Conservation (phyloP, 305 asterid species). For the Plantago coronopus region DNA sequence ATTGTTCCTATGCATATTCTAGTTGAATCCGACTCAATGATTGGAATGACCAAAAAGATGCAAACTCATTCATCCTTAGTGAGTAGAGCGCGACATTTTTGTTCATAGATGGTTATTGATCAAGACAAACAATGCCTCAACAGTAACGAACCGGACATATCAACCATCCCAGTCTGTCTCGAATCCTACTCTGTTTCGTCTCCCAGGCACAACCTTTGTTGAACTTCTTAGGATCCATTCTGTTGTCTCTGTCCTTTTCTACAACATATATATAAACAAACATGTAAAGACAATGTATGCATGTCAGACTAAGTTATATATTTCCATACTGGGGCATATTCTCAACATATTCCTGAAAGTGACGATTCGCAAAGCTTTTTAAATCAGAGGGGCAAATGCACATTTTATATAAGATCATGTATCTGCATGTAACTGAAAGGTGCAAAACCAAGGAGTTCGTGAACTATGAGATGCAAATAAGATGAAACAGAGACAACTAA, state of each 20-base stretch:
- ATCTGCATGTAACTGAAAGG: slow-evolving; percentile 26
- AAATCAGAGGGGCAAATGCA: slow-evolving; percentile 10
- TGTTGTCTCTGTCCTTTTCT: slow-evolving; percentile 26
- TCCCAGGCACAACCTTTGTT: not conserved
- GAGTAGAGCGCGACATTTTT: not conserved
- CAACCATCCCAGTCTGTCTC: not conserved
- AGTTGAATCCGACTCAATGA: not conserved
- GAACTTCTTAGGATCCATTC: slow-evolving; percentile 19
- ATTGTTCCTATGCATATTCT: not conserved
- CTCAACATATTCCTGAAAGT: slow-evolving; percentile 42
- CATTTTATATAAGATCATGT: slow-evolving; percentile 12
- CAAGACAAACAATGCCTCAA: not conserved
- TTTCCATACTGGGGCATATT: slow-evolving; percentile 34
- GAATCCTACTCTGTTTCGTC: slow-evolving; percentile 3
- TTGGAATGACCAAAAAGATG: slow-evolving; percentile 1
- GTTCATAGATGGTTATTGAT: too few relatives aligned
- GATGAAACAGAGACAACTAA: slow-evolving; percentile 25
- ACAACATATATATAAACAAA: slow-evolving; percentile 18
- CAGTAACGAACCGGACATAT: not conserved
- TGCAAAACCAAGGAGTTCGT: not conserved
- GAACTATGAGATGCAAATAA: slow-evolving; percentile 25
- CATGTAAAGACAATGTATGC: slow-evolving; percentile 8
- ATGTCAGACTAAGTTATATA: slow-evolving; percentile 18
- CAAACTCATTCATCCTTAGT: not conserved
- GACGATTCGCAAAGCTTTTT: slow-evolving; percentile 22